Evolutionary conservation across 164 flowering plant genomes (phyloP).

Genomic region (Nelumbo lutea): DNA sequence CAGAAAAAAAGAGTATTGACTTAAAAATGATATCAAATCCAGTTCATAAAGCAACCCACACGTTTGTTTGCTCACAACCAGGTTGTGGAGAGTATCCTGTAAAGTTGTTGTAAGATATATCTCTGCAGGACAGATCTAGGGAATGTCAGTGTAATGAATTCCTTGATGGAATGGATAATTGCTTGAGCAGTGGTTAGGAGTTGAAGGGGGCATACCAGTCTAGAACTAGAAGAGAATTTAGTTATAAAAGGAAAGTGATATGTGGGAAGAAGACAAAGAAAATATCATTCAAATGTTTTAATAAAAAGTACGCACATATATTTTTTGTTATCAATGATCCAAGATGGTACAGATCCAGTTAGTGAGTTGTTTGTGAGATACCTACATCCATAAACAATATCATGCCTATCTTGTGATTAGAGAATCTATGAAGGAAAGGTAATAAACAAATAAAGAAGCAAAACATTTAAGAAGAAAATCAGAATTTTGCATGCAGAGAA

Average conservation of each 20-base stretch:
- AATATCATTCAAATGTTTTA: not conserved
- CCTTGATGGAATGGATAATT: not conserved
- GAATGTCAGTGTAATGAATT: not conserved
- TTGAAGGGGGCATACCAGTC: no score
- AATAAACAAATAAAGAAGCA: not conserved
- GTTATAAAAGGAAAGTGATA: not conserved
- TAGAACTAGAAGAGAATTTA: no score
- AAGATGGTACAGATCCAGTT: constrained; percentile 1
- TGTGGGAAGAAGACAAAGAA: not conserved
- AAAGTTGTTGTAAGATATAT: not conserved
- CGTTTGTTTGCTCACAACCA: not conserved
- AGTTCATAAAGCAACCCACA: constrained; percentile 1
- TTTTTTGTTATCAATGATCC: not conserved
- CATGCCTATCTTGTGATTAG: not conserved
- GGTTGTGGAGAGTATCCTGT: not conserved
- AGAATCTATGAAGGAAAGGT: no score
- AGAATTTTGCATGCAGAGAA: no score
- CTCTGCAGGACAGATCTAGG: constrained; percentile 7
- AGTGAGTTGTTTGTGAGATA: not conserved
- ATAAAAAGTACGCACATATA: not conserved
- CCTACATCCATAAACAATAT: constrained; percentile 1
- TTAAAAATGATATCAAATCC: not conserved
- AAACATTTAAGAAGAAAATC: no score
- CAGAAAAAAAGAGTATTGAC: no score
- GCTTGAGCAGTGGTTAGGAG: no score